phyloP scores from a whole-genome alignment of 257 asterid species.

The Capsicum pubescens region DNA sequence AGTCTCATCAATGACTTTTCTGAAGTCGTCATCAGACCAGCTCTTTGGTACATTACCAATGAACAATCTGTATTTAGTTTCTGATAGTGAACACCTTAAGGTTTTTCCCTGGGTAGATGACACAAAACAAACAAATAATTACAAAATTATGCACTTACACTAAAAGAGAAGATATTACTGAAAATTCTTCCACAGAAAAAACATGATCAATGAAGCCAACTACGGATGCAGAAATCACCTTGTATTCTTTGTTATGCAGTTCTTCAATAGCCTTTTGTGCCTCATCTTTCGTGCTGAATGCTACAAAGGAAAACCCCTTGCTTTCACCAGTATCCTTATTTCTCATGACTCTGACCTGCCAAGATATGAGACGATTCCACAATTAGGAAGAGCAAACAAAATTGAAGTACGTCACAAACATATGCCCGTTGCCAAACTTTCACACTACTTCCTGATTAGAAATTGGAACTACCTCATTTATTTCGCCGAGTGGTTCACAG shows the following conservation, averaged over 20 bases:
- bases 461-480: slow-evolving; percentile 65
- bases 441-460: slow-evolving; percentile 17
- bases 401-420: background rate
- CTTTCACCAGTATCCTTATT: slow-evolving; percentile 96
- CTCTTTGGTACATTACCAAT: slow-evolving; percentile 88
- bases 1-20: slow-evolving; percentile 66
- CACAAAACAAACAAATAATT: slow-evolving; percentile 22
- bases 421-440: background rate
- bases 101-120: slow-evolving; percentile 77
- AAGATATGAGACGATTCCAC: slow-evolving; percentile 34
- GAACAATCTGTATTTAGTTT: slow-evolving; percentile 86
- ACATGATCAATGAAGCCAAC: slow-evolving; percentile 2
- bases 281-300: slow-evolving; percentile 73
- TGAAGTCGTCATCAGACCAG: slow-evolving; percentile 81
- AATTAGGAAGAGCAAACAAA: slow-evolving; percentile 12
- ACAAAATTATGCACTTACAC: slow-evolving; percentile 28
- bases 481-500: slow-evolving; percentile 80
- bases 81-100: slow-evolving; percentile 82
- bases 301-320: slow-evolving; percentile 97
- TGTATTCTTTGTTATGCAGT: slow-evolving; percentile 80
- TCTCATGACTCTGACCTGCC: slow-evolving; percentile 86
- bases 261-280: slow-evolving; percentile 91
- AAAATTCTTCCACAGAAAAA: background rate
- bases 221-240: slow-evolving; percentile 51
- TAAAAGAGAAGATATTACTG: background rate